Base-by-base conservation (phyloP, 768 basidiomycete species). In the Boletus insuetus region DNA sequence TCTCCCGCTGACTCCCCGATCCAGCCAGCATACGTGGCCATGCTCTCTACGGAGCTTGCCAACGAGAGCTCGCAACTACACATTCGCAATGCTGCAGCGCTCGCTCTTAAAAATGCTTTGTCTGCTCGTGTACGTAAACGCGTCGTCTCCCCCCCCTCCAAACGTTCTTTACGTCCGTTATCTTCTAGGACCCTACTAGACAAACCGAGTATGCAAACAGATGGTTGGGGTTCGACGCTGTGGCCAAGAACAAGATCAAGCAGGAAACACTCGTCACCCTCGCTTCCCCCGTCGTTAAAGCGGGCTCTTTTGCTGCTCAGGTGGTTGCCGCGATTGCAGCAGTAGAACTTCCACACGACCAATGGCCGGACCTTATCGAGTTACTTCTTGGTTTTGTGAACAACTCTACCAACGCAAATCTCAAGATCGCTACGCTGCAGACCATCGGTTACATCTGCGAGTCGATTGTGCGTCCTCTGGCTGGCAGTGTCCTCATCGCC, bases 401-500 rank as follows among this genome's bases (percentile, higher is more conserved):
- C 73, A 84, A 85, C 62, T 78, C 79, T 46, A 58, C 76, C 39
- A 92, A 90, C 67, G 76, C 83, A 12, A 89, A 85, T 62, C 76
- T 95, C 61, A 84, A 81, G 68, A 89, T 97, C 58, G 83, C 94
- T 3, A 95, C 95, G 10, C 79, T 98, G 13, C 93, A 97, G 73
- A 85, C 95, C 19, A 93, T 99, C 74, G 97, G 97, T 44, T 98
- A 86, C 74, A 94, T 98, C 73, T 99, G 97, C 77, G 97, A 99
- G 75, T 79, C 84, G 53, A 91, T 97, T 77, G 95, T 98, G 65
- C 67, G 95, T 87, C 29, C 35, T 40, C 53, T 43, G 6, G 31
- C 52, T 50, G 56, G 55, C 56, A 45, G 35, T 14, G 29, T 19
- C 29, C 26, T 53, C 51, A 44, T 51, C 41, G 26, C 5, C 58